Evolutionary conservation across 495 filamentous ascomycete genomes (phyloP), one percentile per base, ranked within the genome.

Genomic region (Daldinia loculata): DNA sequence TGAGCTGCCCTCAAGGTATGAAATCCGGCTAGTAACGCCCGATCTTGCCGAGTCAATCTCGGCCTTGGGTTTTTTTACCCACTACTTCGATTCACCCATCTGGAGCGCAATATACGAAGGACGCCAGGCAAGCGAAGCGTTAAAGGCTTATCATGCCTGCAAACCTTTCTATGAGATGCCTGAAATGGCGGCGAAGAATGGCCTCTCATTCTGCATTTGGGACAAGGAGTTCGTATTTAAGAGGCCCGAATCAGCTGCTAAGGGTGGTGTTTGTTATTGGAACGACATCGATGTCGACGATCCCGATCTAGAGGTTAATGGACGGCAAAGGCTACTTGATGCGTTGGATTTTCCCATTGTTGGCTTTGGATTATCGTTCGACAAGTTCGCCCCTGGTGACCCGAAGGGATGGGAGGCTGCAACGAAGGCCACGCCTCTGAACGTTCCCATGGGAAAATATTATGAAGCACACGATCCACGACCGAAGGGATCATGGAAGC

Each of bases 161-260:
- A 74, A 70, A 39, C 17, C 36, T 34, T 70, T 69, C 43, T 74
- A 70, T 58, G 39, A 63, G 57, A 55, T 69, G 56, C 71, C 71
- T 2, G 66, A 74, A 57, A 59, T 59, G 62, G 41, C 29, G 53
- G 59, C 79, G 50, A 69, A 71, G 22, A 81, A 78, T 24, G 82
- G 81, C 36, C 51, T 81, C 7, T 82, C 80, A 0, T 83, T 74
- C 50, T 81, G 81, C 59, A 76, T 85, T 17, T 84, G 84, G 75
- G 80, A 85, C 75, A 82, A 65, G 15, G 73, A 83, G 19, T 84
- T 84, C 64, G 52, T 70, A 11, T 86, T 79, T 76, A 83, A 82
- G 67, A 66, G 65, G 0, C 75, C 81, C 48, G 77, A 77, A 38
- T 83, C 82, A 4, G 79, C 60, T 0, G 72, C 73, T 8, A 77